Percentiles rank a stretch among this genome's conserved stretches.
These are phyloP conservation scores for Talaromyces sp. DNA, from an alignment of 2,329 filamentous ascomycete genomes.

Conservation along the genomic window DNA sequence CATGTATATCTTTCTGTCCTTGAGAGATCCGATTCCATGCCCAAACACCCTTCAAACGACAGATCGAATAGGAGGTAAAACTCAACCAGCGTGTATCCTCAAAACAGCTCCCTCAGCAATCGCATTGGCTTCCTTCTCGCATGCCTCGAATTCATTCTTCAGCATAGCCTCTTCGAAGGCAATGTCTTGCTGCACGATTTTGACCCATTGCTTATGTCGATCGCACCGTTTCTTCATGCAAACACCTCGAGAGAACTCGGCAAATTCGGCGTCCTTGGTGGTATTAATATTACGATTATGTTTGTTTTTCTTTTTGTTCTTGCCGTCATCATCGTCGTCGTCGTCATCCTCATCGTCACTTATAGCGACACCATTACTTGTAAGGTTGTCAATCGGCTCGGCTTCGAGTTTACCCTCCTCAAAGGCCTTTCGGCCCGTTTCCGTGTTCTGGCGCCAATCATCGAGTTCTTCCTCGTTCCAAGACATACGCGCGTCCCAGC, in stretches of 20 bases:
- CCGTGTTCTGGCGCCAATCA: conserved; percentile 41
- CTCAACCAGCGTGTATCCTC: conserved; percentile 24
- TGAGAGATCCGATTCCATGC: not conserved
- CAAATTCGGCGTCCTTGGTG: conserved; percentile 28
- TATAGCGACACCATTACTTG: conserved; percentile 14
- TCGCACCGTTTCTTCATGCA: conserved; percentile 49
- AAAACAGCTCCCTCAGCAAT: conserved; percentile 46
- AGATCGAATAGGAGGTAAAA: not conserved
- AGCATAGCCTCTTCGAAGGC: conserved; percentile 42
- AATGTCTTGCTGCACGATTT: conserved; percentile 46
- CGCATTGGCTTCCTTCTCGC: conserved; percentile 40
- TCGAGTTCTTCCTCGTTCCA: conserved; percentile 50
- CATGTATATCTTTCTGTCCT: not conserved
- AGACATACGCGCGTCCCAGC: conserved; percentile 45
- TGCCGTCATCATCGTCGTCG: conserved; percentile 27
- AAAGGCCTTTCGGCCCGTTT: conserved; percentile 38
- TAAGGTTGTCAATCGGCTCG: conserved; percentile 19
- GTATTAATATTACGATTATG: not conserved
- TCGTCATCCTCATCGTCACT: conserved; percentile 32
- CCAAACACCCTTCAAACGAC: not conserved
- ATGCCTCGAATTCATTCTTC: conserved; percentile 37
- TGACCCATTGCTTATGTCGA: conserved; percentile 48
- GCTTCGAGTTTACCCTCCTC: conserved; percentile 37
- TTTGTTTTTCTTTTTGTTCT: not conserved
- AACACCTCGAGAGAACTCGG: conserved; percentile 39